A percentile compares a stretch with the other conserved stretches of the same genome.
Evolutionary conservation across 2,329 filamentous ascomycete genomes (phyloP).

Genomic region (Spiromastix sp.): DNA sequence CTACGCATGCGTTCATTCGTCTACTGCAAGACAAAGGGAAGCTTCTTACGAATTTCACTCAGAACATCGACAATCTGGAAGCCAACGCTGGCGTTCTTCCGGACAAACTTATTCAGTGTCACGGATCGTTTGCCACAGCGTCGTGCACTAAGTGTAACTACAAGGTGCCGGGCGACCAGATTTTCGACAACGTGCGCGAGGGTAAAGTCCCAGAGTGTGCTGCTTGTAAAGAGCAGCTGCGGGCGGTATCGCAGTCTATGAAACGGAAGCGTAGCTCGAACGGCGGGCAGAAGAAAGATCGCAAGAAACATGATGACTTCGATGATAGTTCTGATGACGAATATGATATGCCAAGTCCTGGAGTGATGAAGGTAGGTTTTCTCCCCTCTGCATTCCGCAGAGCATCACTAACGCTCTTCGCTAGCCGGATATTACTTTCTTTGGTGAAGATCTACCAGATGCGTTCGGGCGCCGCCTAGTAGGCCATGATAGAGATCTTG

Average conservation of each 20-base stretch:
- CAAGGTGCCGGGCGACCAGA: slow-evolving; percentile 61
- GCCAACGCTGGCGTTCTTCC: slow-evolving; percentile 69
- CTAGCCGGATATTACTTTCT: slow-evolving; percentile 91
- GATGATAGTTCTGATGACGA: slow-evolving; percentile 44
- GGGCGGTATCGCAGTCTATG: slow-evolving; percentile 34
- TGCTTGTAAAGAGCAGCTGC: slow-evolving; percentile 53
- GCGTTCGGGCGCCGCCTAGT: slow-evolving; percentile 72
- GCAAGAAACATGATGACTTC: slow-evolving; percentile 45
- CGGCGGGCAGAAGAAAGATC: slow-evolving; percentile 36
- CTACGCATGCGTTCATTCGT: slow-evolving; percentile 88
- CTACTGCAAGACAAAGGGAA: slow-evolving; percentile 81
- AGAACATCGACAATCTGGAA: slow-evolving; percentile 97
- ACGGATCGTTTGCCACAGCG: slow-evolving; percentile 90
- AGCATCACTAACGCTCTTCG: slow-evolving; percentile 9
- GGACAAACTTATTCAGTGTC: slow-evolving; percentile 85
- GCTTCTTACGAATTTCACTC: slow-evolving; percentile 91
- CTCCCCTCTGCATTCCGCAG: background rate
- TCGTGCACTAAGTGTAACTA: slow-evolving; percentile 74
- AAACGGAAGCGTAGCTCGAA: slow-evolving; percentile 46
- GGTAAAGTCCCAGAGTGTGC: slow-evolving; percentile 68
- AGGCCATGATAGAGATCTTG: slow-evolving; percentile 66
- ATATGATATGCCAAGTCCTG: slow-evolving; percentile 56
- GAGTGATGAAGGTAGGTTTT: slow-evolving; percentile 62
- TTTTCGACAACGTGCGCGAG: slow-evolving; percentile 69
- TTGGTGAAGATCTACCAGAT: slow-evolving; percentile 80